Percentiles rank a stretch among this genome's conserved stretches.
These are phyloP conservation scores for Nothophoma quercina DNA, from an alignment of 2,329 filamentous ascomycete species.

Conservation along the genomic window DNA sequence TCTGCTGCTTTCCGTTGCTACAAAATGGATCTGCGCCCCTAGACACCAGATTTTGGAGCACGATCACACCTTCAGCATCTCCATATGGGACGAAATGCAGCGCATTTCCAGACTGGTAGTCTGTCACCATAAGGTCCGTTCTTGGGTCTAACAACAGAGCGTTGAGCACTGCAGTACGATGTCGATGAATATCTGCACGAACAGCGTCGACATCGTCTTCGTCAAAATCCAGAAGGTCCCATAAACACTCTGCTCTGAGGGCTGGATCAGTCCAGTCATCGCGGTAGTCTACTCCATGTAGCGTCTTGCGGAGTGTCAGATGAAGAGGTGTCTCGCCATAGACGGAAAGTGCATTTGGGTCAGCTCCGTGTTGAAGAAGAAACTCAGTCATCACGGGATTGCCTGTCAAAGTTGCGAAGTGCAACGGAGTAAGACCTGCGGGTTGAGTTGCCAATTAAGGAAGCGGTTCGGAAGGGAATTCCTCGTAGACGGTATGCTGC, in stretches of 20 bases:
- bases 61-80: neutral
- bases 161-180: conserved; percentile 6
- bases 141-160: conserved; percentile 10
- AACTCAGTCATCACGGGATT: conserved; percentile 5
- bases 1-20: conserved; percentile 19
- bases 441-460: neutral
- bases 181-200: neutral
- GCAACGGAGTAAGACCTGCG: conserved; percentile 7
- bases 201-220: conserved; percentile 8
- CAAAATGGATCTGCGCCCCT: conserved; percentile 16
- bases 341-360: conserved; percentile 8
- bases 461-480: no score
- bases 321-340: conserved; percentile 4
- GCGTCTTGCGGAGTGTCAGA: conserved; percentile 7
- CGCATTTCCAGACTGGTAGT: conserved; percentile 3
- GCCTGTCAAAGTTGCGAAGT: conserved; percentile 12
- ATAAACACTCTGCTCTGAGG: conserved; percentile 6
- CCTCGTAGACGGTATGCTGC: neutral
- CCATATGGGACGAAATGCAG: neutral
- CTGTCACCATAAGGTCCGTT: conserved; percentile 6
- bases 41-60: conserved; percentile 13
- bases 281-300: conserved; percentile 9
- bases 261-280: conserved; percentile 4
- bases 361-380: conserved; percentile 8
- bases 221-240: conserved; percentile 8